Base-by-base conservation (phyloP, 345 rosid genomes). In the Toxicodendron radicans region DNA sequence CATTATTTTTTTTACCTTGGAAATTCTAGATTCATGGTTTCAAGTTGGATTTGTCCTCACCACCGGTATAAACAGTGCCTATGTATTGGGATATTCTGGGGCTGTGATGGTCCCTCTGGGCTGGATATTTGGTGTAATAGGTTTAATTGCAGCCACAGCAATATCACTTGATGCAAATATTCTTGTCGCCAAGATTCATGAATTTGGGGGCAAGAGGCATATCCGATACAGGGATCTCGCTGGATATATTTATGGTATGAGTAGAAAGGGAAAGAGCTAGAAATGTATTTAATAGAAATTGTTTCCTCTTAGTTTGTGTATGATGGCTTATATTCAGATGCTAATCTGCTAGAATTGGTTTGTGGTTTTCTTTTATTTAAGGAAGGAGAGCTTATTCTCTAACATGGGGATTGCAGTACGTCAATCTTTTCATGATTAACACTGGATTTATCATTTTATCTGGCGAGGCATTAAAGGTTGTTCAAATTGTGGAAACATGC, bases 221-320 rank as follows among this genome's bases (percentile, higher is more conserved):
- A 95, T 93, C 80, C 83, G 99, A 66, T 93, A 93, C 71, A 87
- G 98, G 82, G 98, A 95, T 79, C 94, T 95, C 6, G 98, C 97
- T 14, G 96, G 94, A 45, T 82, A 78, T 74, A 72, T 92, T 24
- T 95, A 93, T 61, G 96, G 98, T 92, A 84, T 24, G 73, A 48
- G 45, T 66, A 32, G 12, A 58, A 12, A 23, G 4, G 23, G 59
- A 14, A 58, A 12, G 6, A 68, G 51, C 41, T 3, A n/a, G 54
- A 27, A 48, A 18, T 10, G 14, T 46, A 41, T 57, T 3, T 27
- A 7, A 23, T 2, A 32, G 9, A 48, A 72, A 27, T 56, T 66
- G 14, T 9, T 52, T 43, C 17, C 35, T 24, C 48, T 61, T 62
- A 0, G 16, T 58, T 38, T 62, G 18, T 68, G 59, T 48, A 41